Conservation (phyloP, 1,284 basidiomycete genomes). For the Naganishia sp. region DNA sequence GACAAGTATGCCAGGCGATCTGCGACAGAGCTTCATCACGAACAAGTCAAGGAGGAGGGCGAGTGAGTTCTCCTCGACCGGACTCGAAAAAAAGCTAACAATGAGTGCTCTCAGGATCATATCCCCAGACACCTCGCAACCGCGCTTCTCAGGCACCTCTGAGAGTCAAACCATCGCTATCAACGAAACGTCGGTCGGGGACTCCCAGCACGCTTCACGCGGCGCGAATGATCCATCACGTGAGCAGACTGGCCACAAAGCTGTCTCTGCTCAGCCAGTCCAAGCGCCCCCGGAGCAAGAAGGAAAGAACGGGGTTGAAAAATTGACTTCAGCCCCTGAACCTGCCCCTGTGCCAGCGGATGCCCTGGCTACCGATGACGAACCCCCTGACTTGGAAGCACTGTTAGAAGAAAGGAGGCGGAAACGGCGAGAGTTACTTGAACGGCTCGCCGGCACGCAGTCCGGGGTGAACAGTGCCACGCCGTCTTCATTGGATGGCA, state of each 20-base stretch:
- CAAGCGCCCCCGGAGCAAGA: slow-evolving; percentile 38
- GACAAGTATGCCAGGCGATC: slow-evolving; percentile 5
- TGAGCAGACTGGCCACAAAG: too few relatives aligned
- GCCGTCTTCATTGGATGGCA: slow-evolving; percentile 28
- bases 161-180: slow-evolving; percentile 27
- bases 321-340: slow-evolving; percentile 30
- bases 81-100: not conserved
- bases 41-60: slow-evolving; percentile 36
- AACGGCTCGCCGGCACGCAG: slow-evolving; percentile 63
- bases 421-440: slow-evolving; percentile 78
- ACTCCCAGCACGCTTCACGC: not conserved
- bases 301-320: slow-evolving; percentile 33
- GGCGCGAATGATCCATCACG: too few relatives aligned
- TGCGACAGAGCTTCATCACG: slow-evolving; percentile 18
- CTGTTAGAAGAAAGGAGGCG: slow-evolving; percentile 72
- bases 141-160: too few relatives aligned
- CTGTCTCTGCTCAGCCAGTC: too few relatives aligned
- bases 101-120: not conserved
- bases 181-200: not conserved
- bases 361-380: slow-evolving; percentile 55
- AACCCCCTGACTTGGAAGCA: slow-evolving; percentile 63
- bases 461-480: slow-evolving; percentile 42
- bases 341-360: slow-evolving; percentile 36
- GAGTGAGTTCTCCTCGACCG: slow-evolving; percentile 25
- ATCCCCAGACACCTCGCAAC: not conserved